These are phyloP conservation scores for Diaporthe vaccinii DNA, from an alignment of 2,329 filamentous ascomycete species.

Conservation along the genomic window DNA sequence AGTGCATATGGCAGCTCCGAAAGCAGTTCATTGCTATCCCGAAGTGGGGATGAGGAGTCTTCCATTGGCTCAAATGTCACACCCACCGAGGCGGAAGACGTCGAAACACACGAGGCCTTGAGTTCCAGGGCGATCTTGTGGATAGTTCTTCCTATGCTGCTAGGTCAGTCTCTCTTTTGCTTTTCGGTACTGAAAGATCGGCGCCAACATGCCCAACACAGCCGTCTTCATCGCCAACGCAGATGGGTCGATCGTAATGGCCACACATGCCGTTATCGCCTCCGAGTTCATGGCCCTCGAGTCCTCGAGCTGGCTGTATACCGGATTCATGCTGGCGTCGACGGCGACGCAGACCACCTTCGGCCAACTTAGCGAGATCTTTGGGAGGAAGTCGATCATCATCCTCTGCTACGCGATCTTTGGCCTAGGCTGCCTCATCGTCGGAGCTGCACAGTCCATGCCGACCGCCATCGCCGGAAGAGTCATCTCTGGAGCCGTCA, in stretches of 20 bases:
- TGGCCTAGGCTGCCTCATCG: conserved; percentile 56
- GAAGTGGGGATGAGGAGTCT: conserved; percentile 34
- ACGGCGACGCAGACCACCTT: conserved; percentile 67
- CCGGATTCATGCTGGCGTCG: conserved; percentile 63
- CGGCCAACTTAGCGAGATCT: conserved; percentile 70
- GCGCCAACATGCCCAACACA: conserved; percentile 40
- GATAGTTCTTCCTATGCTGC: conserved; percentile 45
- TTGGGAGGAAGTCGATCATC: conserved; percentile 66
- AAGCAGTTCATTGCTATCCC: neutral
- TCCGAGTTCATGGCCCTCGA: conserved; percentile 71
- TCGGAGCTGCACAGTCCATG: conserved; percentile 61
- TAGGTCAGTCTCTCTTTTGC: conserved; percentile 42
- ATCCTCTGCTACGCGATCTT: conserved; percentile 65
- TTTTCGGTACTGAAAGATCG: neutral
- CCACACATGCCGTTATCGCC: conserved; percentile 73
- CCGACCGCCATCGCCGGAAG: conserved; percentile 64
- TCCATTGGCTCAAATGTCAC: conserved; percentile 17
- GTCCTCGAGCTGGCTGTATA: conserved; percentile 71
- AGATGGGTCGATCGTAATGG: conserved; percentile 75
- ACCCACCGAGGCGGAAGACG: neutral
- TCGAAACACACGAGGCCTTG: neutral
- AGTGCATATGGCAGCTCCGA: conserved; percentile 10
- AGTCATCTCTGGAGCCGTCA: conserved; percentile 65
- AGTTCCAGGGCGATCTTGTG: conserved; percentile 40
- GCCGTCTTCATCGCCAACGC: conserved; percentile 76